phyloP scores from a whole-genome alignment of 768 basidiomycete species.

The Hericium coralloides region DNA sequence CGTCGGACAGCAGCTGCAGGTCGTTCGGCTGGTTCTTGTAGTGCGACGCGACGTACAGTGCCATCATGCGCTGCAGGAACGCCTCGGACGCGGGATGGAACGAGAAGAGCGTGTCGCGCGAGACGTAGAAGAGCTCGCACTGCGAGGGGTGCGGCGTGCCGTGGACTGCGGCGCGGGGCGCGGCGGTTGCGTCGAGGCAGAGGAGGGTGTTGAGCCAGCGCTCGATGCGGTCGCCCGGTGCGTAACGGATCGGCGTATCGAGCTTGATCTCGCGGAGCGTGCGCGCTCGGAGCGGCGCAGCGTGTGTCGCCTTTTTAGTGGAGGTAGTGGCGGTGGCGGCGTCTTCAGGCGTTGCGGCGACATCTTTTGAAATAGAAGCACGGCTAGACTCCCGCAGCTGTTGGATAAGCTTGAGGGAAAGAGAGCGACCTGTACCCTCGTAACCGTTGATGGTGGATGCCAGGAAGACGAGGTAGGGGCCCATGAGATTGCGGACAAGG shows the following conservation, averaged over 20 bases:
- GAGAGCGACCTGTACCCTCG: slow-evolving; percentile 97
- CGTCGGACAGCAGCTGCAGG: slow-evolving; percentile 93
- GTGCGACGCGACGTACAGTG: slow-evolving; percentile 92
- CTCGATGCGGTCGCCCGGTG: slow-evolving; percentile 80
- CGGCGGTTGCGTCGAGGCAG: slow-evolving; percentile 80
- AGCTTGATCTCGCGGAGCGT: slow-evolving; percentile 90
- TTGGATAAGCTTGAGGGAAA: slow-evolving; percentile 95
- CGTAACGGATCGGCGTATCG: slow-evolving; percentile 90
- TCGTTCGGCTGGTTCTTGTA: slow-evolving; percentile 99
- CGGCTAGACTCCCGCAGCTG: slow-evolving; percentile 89
- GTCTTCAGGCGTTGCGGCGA: slow-evolving; percentile 25
- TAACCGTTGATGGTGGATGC: slow-evolving; percentile 99
- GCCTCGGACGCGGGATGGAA: slow-evolving; percentile 96
- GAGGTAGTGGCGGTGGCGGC: slow-evolving; percentile 32
- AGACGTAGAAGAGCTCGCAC: slow-evolving; percentile 94
- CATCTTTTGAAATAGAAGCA: slow-evolving; percentile 64
- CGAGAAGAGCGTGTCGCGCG: slow-evolving; percentile 92
- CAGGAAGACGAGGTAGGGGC: slow-evolving; percentile 95
- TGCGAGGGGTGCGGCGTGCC: slow-evolving; percentile 93
- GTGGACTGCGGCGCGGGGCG: slow-evolving; percentile 41
- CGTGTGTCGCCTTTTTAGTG: slow-evolving; percentile 46
- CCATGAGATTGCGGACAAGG: slow-evolving; percentile 89
- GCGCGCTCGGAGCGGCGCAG: slow-evolving; percentile 58
- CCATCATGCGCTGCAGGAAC: slow-evolving; percentile 98
- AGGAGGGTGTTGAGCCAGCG: slow-evolving; percentile 88